Evolutionary conservation across 257 asterid genomes (phyloP).

Genomic region (Solanum appendiculatum): DNA sequence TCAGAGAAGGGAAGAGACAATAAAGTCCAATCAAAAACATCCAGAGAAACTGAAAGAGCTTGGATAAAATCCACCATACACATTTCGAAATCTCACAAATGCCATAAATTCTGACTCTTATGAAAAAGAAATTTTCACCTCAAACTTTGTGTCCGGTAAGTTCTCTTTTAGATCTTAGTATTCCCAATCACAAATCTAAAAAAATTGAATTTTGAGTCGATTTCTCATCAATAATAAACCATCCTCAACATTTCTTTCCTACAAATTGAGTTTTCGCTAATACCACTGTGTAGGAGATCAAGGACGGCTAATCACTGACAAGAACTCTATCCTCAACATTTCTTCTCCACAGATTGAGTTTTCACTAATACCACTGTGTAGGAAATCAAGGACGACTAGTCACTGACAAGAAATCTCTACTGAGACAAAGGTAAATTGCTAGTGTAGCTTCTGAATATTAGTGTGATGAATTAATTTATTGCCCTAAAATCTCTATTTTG

Average conservation of each 20-base stretch:
- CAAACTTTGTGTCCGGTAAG: background rate
- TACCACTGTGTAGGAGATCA: background rate
- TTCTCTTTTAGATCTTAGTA: background rate
- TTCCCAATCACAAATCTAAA: background rate
- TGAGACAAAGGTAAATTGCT: background rate
- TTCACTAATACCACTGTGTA: no score
- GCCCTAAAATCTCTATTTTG: background rate
- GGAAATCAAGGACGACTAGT: background rate
- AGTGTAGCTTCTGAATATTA: background rate
- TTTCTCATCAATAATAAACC: background rate
- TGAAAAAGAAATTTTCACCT: background rate
- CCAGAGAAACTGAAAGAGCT: background rate
- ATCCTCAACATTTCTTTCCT: no score
- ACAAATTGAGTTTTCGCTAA: background rate
- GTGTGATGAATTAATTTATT: background rate
- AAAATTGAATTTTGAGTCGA: background rate
- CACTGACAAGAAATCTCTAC: background rate
- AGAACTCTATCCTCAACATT: no score
- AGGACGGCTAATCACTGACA: no score
- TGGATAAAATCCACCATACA: background rate
- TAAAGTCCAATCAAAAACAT: no score
- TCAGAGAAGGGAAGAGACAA: background rate
- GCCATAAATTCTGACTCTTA: background rate
- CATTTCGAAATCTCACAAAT: background rate
- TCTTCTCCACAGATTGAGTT: no score